Evolutionary conservation across 495 filamentous ascomycete species (phyloP).

Genomic region (Xylaria cubensis): DNA sequence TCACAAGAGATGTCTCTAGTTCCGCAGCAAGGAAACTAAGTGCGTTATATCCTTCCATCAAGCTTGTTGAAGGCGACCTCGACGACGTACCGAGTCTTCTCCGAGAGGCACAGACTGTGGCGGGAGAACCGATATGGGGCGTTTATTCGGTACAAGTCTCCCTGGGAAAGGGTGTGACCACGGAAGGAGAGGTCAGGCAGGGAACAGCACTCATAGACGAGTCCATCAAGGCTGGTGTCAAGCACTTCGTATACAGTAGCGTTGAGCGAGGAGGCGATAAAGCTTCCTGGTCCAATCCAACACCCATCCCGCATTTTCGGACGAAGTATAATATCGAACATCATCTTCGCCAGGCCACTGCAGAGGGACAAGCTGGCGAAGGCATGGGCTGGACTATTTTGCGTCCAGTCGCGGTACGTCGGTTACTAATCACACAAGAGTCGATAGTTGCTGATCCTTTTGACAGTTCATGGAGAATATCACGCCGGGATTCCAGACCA

Average conservation of each 20-base stretch:
- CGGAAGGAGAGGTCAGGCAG: constrained; percentile 64
- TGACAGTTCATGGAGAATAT: constrained; percentile 69
- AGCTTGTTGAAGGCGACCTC: constrained; percentile 66
- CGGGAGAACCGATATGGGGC: constrained; percentile 46
- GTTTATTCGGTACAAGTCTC: constrained; percentile 50
- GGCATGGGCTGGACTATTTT: constrained; percentile 67
- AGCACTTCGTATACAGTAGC: constrained; percentile 71
- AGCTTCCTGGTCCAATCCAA: constrained; percentile 60
- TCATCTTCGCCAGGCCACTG: constrained; percentile 54
- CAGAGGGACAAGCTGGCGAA: constrained; percentile 34
- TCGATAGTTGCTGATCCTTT: constrained; percentile 7
- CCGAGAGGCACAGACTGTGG: constrained; percentile 49
- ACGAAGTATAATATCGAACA: constrained; percentile 71
- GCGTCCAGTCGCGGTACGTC: constrained; percentile 57
- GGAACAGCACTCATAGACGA: constrained; percentile 69
- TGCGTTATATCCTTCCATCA: constrained; percentile 53
- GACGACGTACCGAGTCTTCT: constrained; percentile 61
- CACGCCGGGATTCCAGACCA: constrained; percentile 61
- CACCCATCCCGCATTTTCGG: constrained; percentile 70
- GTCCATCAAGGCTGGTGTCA: constrained; percentile 61
- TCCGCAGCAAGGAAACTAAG: constrained; percentile 56
- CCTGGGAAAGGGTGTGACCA: constrained; percentile 53
- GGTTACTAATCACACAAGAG: neutral
- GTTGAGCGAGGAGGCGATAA: constrained; percentile 71
- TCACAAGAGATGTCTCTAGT: constrained; percentile 64